Evolutionary conservation across 1,284 basidiomycete genomes (phyloP).

Genomic region (Stereum hirsutum): DNA sequence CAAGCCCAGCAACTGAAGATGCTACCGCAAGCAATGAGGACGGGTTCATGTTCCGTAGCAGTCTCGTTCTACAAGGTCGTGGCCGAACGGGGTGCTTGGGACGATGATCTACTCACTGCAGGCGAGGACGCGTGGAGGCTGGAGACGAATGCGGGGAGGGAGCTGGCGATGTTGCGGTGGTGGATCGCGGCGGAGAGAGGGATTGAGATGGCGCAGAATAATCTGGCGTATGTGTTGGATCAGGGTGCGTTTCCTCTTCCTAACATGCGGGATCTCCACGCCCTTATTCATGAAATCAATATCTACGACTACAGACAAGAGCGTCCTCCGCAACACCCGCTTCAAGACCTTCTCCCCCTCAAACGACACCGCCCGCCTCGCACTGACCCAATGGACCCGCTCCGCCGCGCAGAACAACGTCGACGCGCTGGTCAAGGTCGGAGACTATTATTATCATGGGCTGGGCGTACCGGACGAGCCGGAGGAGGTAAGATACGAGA

Average conservation of each 20-base stretch:
- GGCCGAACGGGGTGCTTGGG: conserved; percentile 84
- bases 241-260: conserved; percentile 47
- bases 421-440: conserved; percentile 94
- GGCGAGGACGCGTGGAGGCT: conserved; percentile 77
- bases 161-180: conserved; percentile 83
- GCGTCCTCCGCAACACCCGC: conserved; percentile 57
- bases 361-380: conserved; percentile 73
- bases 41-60: conserved; percentile 72
- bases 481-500: conserved; percentile 60
- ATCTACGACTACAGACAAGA: conserved; percentile 52
- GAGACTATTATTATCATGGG: conserved; percentile 92
- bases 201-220: conserved; percentile 91
- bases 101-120: conserved; percentile 74
- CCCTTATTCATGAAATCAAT: too few species aligned
- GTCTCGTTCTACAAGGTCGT: conserved; percentile 89
- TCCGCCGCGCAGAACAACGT: conserved; percentile 91
- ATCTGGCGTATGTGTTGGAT: conserved; percentile 88
- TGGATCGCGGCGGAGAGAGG: conserved; percentile 93
- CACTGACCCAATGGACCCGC: conserved; percentile 89
- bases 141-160: conserved; percentile 58
- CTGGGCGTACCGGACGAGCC: conserved; percentile 64
- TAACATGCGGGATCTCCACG: not conserved
- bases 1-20: conserved; percentile 53
- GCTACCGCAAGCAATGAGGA: conserved; percentile 33
- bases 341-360: conserved; percentile 62